phyloP scores from a whole-genome alignment of 345 rosid genomes.

The Salix caprea region DNA sequence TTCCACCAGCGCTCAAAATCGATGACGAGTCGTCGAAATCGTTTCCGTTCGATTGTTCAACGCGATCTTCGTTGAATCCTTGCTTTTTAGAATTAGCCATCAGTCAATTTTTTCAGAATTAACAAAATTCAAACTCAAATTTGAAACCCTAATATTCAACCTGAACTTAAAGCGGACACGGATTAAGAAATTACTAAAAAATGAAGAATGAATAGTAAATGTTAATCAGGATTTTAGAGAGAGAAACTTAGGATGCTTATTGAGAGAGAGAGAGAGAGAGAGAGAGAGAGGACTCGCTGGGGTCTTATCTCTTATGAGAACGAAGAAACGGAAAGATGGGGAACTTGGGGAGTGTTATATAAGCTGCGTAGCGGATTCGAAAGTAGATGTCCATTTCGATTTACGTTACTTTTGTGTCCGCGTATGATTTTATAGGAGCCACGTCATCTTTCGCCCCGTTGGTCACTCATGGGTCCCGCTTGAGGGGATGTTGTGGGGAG shows the following conservation, averaged over 20 bases:
- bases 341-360: not conserved
- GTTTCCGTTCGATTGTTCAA: slow-evolving; percentile 35
- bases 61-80: slow-evolving; percentile 34
- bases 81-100: slow-evolving; percentile 54
- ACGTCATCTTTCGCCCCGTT: slow-evolving; percentile 2
- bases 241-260: not conserved
- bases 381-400: slow-evolving; percentile 1
- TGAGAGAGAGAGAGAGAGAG: not conserved
- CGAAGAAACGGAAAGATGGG: not conserved
- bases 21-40: slow-evolving; percentile 33
- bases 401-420: slow-evolving; percentile 15
- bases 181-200: not conserved
- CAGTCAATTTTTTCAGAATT: slow-evolving; percentile 8
- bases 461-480: not conserved
- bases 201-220: not conserved
- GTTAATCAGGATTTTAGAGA: not conserved
- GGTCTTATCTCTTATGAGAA: too few species aligned
- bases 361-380: slow-evolving; percentile 28
- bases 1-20: slow-evolving; percentile 29
- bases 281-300: not conserved
- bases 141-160: slow-evolving; percentile 15
- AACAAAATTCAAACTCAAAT: not conserved
- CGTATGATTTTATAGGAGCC: not conserved
- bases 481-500: not conserved
- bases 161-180: not conserved